phyloP scores from a whole-genome alignment of 2,329 filamentous ascomycete genomes.

The Boeremia exigua region DNA sequence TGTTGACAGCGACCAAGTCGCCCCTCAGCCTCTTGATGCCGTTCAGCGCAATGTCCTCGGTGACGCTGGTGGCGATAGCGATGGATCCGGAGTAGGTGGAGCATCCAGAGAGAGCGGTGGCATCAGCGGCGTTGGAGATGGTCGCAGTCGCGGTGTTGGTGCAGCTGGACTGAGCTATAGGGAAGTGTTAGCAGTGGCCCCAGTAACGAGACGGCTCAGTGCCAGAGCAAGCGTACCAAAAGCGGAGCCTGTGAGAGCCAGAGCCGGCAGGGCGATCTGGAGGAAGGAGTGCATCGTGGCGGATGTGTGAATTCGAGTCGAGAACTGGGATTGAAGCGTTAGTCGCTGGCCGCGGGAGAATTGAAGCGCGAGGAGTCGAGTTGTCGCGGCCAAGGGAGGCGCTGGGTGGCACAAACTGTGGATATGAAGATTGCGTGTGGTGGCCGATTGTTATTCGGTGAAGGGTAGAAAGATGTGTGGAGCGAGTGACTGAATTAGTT shows the following conservation, averaged over 20 bases:
- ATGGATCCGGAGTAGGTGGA: conserved; percentile 72
- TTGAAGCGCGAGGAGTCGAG: conserved; percentile 15
- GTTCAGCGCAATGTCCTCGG: conserved; percentile 66
- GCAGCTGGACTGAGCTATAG: conserved; percentile 45
- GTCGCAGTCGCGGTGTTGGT: conserved; percentile 58
- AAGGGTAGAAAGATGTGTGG: conserved; percentile 42
- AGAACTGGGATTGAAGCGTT: conserved; percentile 24
- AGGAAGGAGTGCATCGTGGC: conserved; percentile 58
- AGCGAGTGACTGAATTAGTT: conserved; percentile 49
- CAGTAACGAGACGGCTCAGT: neutral
- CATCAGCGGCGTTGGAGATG: conserved; percentile 67
- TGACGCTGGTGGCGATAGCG: conserved; percentile 64
- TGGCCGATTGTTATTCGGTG: conserved; percentile 34
- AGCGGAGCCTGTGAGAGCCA: conserved; percentile 60
- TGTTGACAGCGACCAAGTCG: conserved; percentile 58
- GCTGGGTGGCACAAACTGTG: conserved; percentile 34
- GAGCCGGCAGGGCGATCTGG: conserved; percentile 62
- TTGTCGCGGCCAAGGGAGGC: conserved; percentile 8
- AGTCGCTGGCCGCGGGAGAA: conserved; percentile 14
- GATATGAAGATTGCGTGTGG: conserved; percentile 47
- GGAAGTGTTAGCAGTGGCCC: conserved; percentile 22
- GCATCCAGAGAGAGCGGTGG: conserved; percentile 67
- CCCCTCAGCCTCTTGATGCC: conserved; percentile 67
- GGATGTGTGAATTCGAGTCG: conserved; percentile 23
- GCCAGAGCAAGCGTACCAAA: conserved; percentile 52